These are phyloP conservation scores for Phytophthora crassamura DNA, from an alignment of 352 stramenopile genomes.

Conservation along the genomic window DNA sequence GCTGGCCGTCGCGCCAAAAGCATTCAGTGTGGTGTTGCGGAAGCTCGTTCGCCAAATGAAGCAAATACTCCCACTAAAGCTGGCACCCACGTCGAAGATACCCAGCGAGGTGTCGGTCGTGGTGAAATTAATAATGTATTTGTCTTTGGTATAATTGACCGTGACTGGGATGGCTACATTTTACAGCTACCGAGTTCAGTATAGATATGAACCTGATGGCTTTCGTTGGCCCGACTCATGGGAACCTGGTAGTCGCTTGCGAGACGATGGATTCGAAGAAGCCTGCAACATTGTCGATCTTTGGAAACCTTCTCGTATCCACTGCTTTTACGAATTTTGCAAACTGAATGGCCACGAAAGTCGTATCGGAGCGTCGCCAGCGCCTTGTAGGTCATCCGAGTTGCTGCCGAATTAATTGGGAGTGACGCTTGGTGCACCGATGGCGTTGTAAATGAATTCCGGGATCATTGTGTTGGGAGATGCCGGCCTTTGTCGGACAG, in stretches of 20 bases:
- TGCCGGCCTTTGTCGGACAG: no score
- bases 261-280: background rate
- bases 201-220: background rate
- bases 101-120: no score
- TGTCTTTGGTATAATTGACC: background rate
- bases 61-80: no score
- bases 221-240: background rate
- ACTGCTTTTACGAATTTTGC: background rate
- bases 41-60: no score
- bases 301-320: background rate
- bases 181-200: background rate
- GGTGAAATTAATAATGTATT: no score
- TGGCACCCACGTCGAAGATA: no score
- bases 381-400: background rate
- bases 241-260: background rate
- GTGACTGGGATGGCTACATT: background rate
- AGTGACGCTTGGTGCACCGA: background rate
- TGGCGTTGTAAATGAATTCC: no score
- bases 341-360: background rate
- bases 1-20: no score
- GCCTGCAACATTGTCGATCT: background rate
- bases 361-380: slow-evolving; percentile 1
- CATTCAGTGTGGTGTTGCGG: no score
- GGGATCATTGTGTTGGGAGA: no score
- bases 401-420: background rate